phyloP scores from a whole-genome alignment of 2,329 filamentous ascomycete genomes.

The Ophiocordyceps camponoti-leonardi region DNA sequence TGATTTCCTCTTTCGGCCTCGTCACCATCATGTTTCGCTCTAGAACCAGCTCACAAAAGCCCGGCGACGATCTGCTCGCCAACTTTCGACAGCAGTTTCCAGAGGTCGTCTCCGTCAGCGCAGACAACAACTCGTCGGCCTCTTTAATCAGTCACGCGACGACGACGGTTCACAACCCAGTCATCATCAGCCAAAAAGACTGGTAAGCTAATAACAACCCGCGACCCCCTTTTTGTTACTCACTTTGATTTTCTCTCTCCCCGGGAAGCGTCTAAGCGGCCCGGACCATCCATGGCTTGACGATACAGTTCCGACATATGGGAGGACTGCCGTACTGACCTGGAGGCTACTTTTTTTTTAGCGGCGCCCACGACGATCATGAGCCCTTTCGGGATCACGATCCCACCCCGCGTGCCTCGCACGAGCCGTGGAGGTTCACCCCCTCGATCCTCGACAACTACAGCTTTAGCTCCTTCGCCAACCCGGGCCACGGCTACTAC shows the following conservation, averaged over 20 bases:
- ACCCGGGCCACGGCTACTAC: constrained; percentile 70
- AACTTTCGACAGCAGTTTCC: constrained; percentile 73
- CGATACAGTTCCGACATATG: neutral
- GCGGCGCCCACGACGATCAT: constrained; percentile 8
- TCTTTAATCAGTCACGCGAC: constrained; percentile 18
- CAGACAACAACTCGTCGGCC: constrained; percentile 24
- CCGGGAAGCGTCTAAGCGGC: neutral
- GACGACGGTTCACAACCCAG: constrained; percentile 11
- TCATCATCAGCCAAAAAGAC: constrained; percentile 5
- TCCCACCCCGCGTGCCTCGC: constrained; percentile 61
- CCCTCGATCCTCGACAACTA: constrained; percentile 79
- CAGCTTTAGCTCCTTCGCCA: constrained; percentile 62
- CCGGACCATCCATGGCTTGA: neutral
- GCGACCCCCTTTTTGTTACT: neutral
- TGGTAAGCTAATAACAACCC: constrained; percentile 9
- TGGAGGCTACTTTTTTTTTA: constrained; percentile 2
- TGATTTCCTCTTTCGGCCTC: neutral
- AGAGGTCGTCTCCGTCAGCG: constrained; percentile 42
- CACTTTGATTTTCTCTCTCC: neutral
- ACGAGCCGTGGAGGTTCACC: constrained; percentile 76
- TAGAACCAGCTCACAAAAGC: constrained; percentile 65
- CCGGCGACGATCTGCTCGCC: constrained; percentile 63
- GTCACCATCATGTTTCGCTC: neutral
- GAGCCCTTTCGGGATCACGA: constrained; percentile 49
- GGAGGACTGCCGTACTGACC: neutral